Conservation (phyloP, 2,329 filamentous ascomycete species). For the Curvularia spicifera region DNA sequence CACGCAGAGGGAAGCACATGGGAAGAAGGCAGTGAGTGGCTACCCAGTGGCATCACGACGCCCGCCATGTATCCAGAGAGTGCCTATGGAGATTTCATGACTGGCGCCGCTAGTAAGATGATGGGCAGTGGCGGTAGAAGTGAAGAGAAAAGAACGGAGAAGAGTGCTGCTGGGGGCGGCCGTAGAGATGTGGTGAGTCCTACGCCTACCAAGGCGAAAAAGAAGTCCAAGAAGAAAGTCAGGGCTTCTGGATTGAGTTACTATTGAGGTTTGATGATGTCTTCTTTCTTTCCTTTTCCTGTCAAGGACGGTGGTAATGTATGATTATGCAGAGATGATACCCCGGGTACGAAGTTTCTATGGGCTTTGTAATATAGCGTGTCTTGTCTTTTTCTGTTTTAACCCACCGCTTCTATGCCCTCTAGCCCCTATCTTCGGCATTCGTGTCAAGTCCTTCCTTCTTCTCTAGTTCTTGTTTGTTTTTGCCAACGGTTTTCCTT, state of each 20-base stretch:
- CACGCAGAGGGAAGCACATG: constrained; percentile 35
- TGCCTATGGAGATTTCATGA: constrained; percentile 28
- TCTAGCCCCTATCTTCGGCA: neutral
- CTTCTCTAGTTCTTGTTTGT: neutral
- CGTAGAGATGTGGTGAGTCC: constrained; percentile 20
- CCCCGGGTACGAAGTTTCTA: neutral
- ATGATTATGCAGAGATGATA: neutral
- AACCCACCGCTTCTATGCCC: neutral
- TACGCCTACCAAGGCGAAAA: constrained; percentile 31
- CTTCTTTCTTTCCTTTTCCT: neutral
- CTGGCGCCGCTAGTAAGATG: constrained; percentile 26
- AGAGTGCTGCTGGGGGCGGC: constrained; percentile 17
- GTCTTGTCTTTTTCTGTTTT: neutral
- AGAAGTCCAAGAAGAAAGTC: constrained; percentile 35
- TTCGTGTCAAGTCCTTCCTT: neutral
- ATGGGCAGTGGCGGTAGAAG: constrained; percentile 8
- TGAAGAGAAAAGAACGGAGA: constrained; percentile 20
- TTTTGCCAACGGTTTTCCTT: neutral
- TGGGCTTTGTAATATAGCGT: neutral
- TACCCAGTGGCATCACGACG: constrained; percentile 31
- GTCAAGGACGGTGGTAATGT: neutral
- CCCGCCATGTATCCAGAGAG: constrained; percentile 24
- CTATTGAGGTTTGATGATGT: constrained; percentile 23
- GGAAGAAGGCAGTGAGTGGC: constrained; percentile 37
- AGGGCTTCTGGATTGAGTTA: constrained; percentile 40